phyloP scores from a whole-genome alignment of 148 eudicot genomes.

The Linanthus parryae region DNA sequence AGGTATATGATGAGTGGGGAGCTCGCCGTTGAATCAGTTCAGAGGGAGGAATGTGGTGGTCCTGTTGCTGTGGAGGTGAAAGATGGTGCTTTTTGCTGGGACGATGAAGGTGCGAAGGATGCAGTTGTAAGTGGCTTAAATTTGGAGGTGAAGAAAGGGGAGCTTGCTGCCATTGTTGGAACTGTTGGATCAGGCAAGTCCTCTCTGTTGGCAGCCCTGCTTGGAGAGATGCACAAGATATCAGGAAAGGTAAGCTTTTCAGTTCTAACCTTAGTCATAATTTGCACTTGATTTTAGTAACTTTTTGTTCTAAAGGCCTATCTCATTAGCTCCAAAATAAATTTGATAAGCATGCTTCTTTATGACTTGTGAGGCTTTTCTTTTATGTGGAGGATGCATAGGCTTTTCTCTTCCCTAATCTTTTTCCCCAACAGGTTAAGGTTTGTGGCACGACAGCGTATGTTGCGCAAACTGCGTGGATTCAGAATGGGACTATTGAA shows the following conservation, averaged over 20 bases:
- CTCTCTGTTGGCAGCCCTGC: constrained; percentile 70
- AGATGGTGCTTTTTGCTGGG: constrained; percentile 81
- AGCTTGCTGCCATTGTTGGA: constrained; percentile 86
- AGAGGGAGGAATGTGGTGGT: constrained; percentile 49
- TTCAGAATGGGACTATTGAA: constrained; percentile 82
- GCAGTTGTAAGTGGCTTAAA: constrained; percentile 46
- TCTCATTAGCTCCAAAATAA: too few relatives aligned
- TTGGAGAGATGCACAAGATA: constrained; percentile 88
- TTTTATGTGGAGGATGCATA: too few relatives aligned
- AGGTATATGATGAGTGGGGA: constrained; percentile 70
- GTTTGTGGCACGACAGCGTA: constrained; percentile 96
- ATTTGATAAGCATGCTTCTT: too few relatives aligned
- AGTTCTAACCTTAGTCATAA: not conserved
- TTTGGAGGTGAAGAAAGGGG: constrained; percentile 59
- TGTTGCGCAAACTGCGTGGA: constrained; percentile 97
- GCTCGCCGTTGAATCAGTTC: constrained; percentile 52
- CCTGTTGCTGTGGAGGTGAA: constrained; percentile 52
- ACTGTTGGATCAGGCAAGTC: constrained; percentile 96
- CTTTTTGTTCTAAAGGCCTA: too few relatives aligned
- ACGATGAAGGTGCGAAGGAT: constrained; percentile 56
- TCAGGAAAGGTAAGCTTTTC: constrained; percentile 54
- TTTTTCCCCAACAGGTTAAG: constrained; percentile 22
- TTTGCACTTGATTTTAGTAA: not conserved
- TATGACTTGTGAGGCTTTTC: too few relatives aligned
- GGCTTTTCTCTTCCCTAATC: too few relatives aligned